Conservation (phyloP, 306 rosid species). For the Astragalus membranaceus region DNA sequence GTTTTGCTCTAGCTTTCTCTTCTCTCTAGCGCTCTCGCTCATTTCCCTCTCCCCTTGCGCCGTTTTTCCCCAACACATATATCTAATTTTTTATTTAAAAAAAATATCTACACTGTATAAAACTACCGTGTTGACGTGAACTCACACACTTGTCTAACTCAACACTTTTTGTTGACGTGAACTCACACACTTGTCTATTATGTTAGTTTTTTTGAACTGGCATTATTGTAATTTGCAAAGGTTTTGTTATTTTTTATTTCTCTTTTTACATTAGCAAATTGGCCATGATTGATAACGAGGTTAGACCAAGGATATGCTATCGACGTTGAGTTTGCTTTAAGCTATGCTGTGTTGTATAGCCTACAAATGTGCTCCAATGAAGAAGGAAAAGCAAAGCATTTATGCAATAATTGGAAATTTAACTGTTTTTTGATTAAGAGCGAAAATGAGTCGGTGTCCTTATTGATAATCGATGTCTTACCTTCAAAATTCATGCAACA, state of each 20-base stretch:
- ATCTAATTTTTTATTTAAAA: too few species aligned
- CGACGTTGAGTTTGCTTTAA: slow-evolving; percentile 15
- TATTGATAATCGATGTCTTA: slow-evolving; percentile 17
- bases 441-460: background rate
- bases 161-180: too few species aligned
- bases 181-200: too few species aligned
- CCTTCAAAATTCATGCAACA: slow-evolving; percentile 33
- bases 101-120: too few species aligned
- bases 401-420: background rate
- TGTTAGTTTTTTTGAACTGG: too few species aligned
- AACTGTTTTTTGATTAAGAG: slow-evolving; percentile 2
- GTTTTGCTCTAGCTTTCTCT: too few species aligned
- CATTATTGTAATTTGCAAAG: too few species aligned
- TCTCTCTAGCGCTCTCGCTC: too few species aligned
- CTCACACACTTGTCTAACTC: too few species aligned
- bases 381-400: background rate
- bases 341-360: background rate
- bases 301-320: slow-evolving; percentile 3
- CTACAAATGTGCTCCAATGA: background rate
- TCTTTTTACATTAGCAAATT: background rate
- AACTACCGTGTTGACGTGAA: too few species aligned
- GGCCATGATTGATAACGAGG: slow-evolving; percentile 13
- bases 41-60: too few species aligned
- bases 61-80: too few species aligned
- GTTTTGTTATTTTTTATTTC: background rate